Base-by-base conservation (phyloP, 2,329 filamentous ascomycete genomes). In the Mycosphaerella sp. region DNA sequence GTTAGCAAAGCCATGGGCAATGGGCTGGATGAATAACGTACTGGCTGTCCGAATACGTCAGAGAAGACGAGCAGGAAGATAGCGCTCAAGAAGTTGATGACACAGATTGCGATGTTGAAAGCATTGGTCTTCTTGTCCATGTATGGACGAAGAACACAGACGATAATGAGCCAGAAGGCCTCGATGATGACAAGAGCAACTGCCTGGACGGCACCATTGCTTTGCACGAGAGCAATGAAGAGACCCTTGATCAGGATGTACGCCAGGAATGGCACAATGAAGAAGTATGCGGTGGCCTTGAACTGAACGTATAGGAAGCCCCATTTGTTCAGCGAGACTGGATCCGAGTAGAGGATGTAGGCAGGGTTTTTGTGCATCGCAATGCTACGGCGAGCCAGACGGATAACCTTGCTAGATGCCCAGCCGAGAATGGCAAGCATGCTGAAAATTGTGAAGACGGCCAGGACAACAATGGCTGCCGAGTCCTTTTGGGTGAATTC, bases 51-150 rank as follows among this genome's bases (percentile, higher is more conserved):
- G 73, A 96, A 96, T 45, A 95, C 82, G 57, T 86, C 80, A 23
- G 89, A 89, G 75, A 95, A 95, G 64, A 96, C 82, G 53, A 97
- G 78, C 34, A 96, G 76, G 76, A 95, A 95, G 70, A 96, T 84
- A 53, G 86, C 81, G 73, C 93, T 95, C 66, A 96, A 71, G 71
- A 96, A 95, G 77, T 95, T 96, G 72, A 95, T 79, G 44, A 83
- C 86, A 59, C 84, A 86, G 65, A 96, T 96, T 57, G 89, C 82
- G 66, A 97, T 95, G 75, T 96, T 96, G 80, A 95, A 95, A 45
- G 85, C 85, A 72, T 96, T 97, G 58, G 89, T 95, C 76, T 91
- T 92, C 82, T 95, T 95, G 78, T 96, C 92, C 92, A 97, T 97
- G 86, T 89, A 97, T 14, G 92, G 92, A 56, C 89, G 85, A 62